These are phyloP conservation scores for Tylopilus sp. DNA, from an alignment of 768 basidiomycete genomes.

Conservation along the genomic window DNA sequence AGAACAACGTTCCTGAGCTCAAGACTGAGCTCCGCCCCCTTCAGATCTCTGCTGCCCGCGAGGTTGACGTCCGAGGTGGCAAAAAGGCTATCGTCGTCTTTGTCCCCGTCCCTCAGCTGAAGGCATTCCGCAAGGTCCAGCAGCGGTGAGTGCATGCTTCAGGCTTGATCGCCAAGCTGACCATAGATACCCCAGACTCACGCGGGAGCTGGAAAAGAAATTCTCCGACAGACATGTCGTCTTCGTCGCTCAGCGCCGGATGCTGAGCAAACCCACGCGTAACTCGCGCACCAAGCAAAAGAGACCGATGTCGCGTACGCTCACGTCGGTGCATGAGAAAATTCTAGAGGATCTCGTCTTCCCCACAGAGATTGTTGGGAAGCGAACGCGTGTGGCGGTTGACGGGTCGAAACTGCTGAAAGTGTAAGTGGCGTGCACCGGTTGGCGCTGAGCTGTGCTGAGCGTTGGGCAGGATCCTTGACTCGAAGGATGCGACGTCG, in stretches of 20 bases:
- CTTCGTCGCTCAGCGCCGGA: slow-evolving; percentile 97
- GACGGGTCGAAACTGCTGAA: slow-evolving; percentile 95
- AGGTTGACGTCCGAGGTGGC: slow-evolving; percentile 98
- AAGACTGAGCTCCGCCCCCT: slow-evolving; percentile 93
- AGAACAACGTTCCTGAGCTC: slow-evolving; percentile 97
- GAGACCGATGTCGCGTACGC: slow-evolving; percentile 93
- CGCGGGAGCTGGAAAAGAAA: slow-evolving; percentile 99
- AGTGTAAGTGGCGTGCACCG: slow-evolving; percentile 68
- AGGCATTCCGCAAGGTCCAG: slow-evolving; percentile 98
- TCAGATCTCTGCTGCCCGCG: slow-evolving; percentile 97
- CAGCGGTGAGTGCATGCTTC: slow-evolving; percentile 56
- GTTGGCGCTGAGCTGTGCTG: slow-evolving; percentile 12
- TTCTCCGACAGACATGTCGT: slow-evolving; percentile 99
- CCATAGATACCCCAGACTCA: slow-evolving; percentile 60
- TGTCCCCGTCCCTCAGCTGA: slow-evolving; percentile 94
- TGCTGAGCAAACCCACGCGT: slow-evolving; percentile 96
- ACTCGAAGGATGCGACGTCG: slow-evolving; percentile 96
- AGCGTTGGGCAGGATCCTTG: slow-evolving; percentile 70
- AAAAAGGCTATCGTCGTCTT: slow-evolving; percentile 99
- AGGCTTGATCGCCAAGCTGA: slow-evolving; percentile 4
- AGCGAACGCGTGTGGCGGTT: slow-evolving; percentile 89
- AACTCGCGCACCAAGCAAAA: slow-evolving; percentile 92
- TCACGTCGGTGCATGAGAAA: slow-evolving; percentile 96
- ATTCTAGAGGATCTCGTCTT: slow-evolving; percentile 98
- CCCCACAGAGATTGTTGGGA: slow-evolving; percentile 98